These are phyloP conservation scores for Penicillium samsonianum DNA, from an alignment of 495 filamentous ascomycete species.

Conservation along the genomic window DNA sequence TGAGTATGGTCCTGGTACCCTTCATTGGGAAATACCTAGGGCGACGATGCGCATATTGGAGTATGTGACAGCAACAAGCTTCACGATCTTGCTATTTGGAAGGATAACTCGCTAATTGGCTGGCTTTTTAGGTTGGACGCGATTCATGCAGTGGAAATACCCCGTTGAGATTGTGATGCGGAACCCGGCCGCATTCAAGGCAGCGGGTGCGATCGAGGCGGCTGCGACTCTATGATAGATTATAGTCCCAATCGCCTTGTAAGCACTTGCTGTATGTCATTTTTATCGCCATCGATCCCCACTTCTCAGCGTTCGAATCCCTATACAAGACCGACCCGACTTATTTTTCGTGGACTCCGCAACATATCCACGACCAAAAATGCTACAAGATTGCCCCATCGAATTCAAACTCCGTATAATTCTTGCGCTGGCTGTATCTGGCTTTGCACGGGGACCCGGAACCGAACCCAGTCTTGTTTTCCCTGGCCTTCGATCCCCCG, in stretches of 20 bases:
- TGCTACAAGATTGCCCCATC: neutral
- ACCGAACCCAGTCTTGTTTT: neutral
- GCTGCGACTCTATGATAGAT: slow-evolving; percentile 65
- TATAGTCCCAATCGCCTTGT: neutral
- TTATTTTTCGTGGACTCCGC: slow-evolving; percentile 4
- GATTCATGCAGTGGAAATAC: slow-evolving; percentile 78
- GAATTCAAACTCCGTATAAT: neutral
- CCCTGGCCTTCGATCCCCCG: neutral
- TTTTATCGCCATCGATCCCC: neutral
- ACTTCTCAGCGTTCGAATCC: neutral
- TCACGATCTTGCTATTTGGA: neutral
- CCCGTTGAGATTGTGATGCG: slow-evolving; percentile 64
- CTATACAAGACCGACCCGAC: slow-evolving; percentile 1
- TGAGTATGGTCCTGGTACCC: slow-evolving; percentile 92
- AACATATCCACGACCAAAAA: neutral
- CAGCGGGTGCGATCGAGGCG: slow-evolving; percentile 66
- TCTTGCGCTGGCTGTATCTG: neutral
- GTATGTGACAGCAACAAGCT: slow-evolving; percentile 48
- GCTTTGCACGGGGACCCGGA: neutral
- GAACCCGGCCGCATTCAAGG: slow-evolving; percentile 60
- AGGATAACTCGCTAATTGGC: neutral
- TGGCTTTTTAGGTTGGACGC: slow-evolving; percentile 60
- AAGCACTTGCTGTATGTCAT: slow-evolving; percentile 1
- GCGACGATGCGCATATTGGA: slow-evolving; percentile 93
- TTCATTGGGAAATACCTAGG: slow-evolving; percentile 93